Percentiles rank a stretch among this genome's conserved stretches.
Conservation (phyloP, 768 basidiomycete species). For the Lentinus brumalis region DNA sequence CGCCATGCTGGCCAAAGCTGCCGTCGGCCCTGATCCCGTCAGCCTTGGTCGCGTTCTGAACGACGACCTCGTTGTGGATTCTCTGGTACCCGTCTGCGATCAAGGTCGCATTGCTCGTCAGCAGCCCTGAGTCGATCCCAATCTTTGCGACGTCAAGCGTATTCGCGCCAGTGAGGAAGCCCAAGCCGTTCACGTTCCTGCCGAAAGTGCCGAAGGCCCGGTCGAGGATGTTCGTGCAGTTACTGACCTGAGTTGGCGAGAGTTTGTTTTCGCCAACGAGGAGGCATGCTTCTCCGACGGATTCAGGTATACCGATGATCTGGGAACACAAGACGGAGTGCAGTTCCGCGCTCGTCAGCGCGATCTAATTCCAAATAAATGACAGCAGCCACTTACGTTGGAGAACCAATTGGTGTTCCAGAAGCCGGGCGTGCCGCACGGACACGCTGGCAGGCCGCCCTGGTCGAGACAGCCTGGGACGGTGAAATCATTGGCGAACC, state of each 20-base stretch:
- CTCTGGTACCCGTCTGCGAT: constrained; percentile 31
- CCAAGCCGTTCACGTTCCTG: constrained; percentile 44
- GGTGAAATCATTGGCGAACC: constrained; percentile 64
- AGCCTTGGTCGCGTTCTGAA: constrained; percentile 47
- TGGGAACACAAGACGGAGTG: constrained; percentile 25
- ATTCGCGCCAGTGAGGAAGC: constrained; percentile 66
- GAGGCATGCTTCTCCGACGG: constrained; percentile 57
- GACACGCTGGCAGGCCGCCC: constrained; percentile 55
- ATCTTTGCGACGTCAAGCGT: constrained; percentile 65
- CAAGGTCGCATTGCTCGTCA: constrained; percentile 28
- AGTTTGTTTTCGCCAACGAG: constrained; percentile 50
- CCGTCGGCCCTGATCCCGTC: constrained; percentile 62
- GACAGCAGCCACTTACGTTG: constrained; percentile 41
- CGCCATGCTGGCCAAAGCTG: constrained; percentile 53
- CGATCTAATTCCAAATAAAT: not conserved
- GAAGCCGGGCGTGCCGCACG: constrained; percentile 52
- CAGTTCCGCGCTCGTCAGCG: not conserved
- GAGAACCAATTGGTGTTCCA: constrained; percentile 73
- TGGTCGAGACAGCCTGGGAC: constrained; percentile 53
- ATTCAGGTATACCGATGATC: constrained; percentile 62
- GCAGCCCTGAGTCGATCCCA: constrained; percentile 52
- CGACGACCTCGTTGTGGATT: constrained; percentile 56
- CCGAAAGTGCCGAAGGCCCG: constrained; percentile 55
- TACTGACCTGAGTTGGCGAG: constrained; percentile 40
- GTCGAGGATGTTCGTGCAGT: constrained; percentile 52